Conservation (phyloP, 768 basidiomycete species). For the Cyathus striatus region DNA sequence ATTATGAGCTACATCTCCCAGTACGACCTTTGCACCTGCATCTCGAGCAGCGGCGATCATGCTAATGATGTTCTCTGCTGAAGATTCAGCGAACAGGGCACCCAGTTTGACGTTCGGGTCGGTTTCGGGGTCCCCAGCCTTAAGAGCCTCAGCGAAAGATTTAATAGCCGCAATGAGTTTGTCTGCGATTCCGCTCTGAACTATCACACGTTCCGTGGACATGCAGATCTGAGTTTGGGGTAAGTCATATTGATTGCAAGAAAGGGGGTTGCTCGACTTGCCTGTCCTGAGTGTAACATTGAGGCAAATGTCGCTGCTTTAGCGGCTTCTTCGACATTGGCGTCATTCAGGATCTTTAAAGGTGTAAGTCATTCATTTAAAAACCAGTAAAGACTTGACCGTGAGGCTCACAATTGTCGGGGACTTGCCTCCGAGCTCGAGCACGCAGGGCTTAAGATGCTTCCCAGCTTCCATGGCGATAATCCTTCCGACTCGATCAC, state of each 20-base stretch:
- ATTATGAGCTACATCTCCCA: constrained; percentile 35
- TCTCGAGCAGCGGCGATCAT: constrained; percentile 40
- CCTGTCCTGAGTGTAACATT: constrained; percentile 40
- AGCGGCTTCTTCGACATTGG: constrained; percentile 47
- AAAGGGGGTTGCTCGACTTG: too few relatives aligned
- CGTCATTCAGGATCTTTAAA: constrained; percentile 43
- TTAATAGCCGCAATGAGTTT: constrained; percentile 28
- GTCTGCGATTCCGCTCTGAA: constrained; percentile 34
- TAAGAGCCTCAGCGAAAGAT: constrained; percentile 23
- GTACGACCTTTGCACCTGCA: constrained; percentile 36
- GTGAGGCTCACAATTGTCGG: constrained; percentile 37
- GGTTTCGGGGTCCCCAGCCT: constrained; percentile 29
- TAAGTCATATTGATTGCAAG: too few relatives aligned
- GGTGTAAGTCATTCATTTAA: not conserved
- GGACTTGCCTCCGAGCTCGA: constrained; percentile 54
- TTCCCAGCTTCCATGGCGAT: constrained; percentile 54
- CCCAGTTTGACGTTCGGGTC: constrained; percentile 24
- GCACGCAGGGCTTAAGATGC: constrained; percentile 46
- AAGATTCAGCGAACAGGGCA: constrained; percentile 36
- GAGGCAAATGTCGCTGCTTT: constrained; percentile 41
- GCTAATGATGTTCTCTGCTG: constrained; percentile 38
- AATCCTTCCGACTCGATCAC: constrained; percentile 45
- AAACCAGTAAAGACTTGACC: not conserved
- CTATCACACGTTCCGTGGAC: constrained; percentile 55
- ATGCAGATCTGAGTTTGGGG: constrained; percentile 38